These are phyloP conservation scores for Russula ochroleuca DNA, from an alignment of 768 basidiomycete species.

Conservation along the genomic window DNA sequence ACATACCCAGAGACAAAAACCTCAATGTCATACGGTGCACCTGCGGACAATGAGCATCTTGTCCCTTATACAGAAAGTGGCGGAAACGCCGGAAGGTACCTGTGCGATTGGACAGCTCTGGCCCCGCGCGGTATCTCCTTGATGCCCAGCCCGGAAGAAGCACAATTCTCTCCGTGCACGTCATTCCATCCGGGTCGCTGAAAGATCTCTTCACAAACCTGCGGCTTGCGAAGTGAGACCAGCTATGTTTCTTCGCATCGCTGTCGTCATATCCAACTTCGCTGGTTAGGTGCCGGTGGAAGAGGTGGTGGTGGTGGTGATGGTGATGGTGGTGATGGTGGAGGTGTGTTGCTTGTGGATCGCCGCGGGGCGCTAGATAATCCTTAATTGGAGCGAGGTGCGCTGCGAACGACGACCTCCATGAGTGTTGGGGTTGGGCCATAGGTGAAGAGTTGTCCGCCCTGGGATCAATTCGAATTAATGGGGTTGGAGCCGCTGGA, in stretches of 20 bases:
- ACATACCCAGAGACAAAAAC: constrained; percentile 78
- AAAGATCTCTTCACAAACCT: constrained; percentile 34
- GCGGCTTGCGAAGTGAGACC: constrained; percentile 62
- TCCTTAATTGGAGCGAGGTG: constrained; percentile 42
- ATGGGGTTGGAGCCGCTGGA: too few relatives aligned
- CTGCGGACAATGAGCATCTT: constrained; percentile 34
- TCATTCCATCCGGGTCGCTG: constrained; percentile 27
- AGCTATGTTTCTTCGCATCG: constrained; percentile 39
- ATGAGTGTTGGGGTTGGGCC: constrained; percentile 32
- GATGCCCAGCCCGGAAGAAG: constrained; percentile 84
- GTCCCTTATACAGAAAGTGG: neutral
- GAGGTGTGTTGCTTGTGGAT: constrained; percentile 5
- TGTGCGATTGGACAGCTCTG: constrained; percentile 26
- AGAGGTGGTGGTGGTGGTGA: neutral
- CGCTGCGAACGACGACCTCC: constrained; percentile 33
- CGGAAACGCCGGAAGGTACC: constrained; percentile 30
- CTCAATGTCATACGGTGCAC: constrained; percentile 59
- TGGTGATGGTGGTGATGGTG: neutral
- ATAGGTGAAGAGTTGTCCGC: constrained; percentile 7
- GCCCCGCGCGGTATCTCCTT: constrained; percentile 41
- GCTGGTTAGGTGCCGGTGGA: constrained; percentile 10
- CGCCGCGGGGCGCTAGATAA: constrained; percentile 40
- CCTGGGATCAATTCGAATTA: neutral
- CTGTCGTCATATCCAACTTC: constrained; percentile 31
- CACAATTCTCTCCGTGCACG: constrained; percentile 44